Base-by-base conservation (phyloP, 1,139 yeast genomes). In the Suhomyces taliae region DNA sequence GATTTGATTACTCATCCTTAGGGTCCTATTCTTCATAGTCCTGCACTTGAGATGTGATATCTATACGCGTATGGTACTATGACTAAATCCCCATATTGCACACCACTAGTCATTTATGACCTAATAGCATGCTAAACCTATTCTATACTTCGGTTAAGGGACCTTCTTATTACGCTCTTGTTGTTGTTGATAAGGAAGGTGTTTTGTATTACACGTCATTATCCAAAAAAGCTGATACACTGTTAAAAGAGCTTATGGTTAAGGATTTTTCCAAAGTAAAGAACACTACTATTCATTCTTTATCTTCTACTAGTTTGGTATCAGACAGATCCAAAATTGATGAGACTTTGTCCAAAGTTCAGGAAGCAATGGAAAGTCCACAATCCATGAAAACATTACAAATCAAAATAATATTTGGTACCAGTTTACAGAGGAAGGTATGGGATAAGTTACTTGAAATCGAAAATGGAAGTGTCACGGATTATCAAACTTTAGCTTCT, bases 181-280 rank as follows among this genome's bases (percentile, higher is more conserved):
- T 61, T 8, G 66, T 55, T 3, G 29, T 62, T 8, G 60, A 61
- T 45, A 34, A 39, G 19, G 38, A 45, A 0, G 68, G 68, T 0
- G 40, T 34, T 2, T 35, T 64, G 3, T 59, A 53, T 40, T 64
- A 64, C 52, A 60, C 63, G 45, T 57, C 66, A 7, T 40, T 63
- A 26, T 66, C 67, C 1, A 45, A 51, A 11, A 34, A 39, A 6
- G 38, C 46, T 2, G 34, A 47, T 6, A 27, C 6, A 8, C 44
- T 52, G 33, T 32, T 37, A 31, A 44, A 52, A 8, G 41, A 49
- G 24, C 34, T 40, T 8, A 49, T 60, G 54, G 50, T 49, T 8
- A 41, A 48, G 24, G 67, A 62, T 48, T 62, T 60, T 34, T 37
- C 45, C 29, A 41, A 37, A 33, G 14, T 34, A 6, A 34, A 39